A percentile compares a stretch with the other conserved stretches of the same genome.
Evolutionary conservation across 441 rosid genomes (phyloP).

Genomic region (Raphanus hybrid): DNA sequence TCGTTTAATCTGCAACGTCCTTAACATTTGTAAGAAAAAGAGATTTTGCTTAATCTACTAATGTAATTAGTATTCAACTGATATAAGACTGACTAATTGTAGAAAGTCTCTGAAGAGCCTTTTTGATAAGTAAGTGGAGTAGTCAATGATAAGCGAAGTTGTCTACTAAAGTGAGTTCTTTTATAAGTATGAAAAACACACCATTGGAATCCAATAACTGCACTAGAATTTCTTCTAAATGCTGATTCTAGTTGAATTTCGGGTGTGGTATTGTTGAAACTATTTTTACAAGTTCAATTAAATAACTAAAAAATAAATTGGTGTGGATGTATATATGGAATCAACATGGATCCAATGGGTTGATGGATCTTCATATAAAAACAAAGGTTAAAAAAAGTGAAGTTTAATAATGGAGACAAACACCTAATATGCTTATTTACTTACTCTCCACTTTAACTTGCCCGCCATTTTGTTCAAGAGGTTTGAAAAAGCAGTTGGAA

Average conservation of each 20-base stretch:
- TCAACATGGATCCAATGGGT: neutral
- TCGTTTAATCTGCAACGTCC: conserved; percentile 41
- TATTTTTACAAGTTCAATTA: neutral
- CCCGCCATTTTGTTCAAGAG: conserved; percentile 32
- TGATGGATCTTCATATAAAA: conserved; percentile 1
- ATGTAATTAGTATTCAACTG: neutral
- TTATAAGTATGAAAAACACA: conserved; percentile 22
- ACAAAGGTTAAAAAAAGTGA: neutral
- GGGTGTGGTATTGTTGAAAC: neutral
- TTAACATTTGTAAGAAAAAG: neutral
- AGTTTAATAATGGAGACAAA: conserved; percentile 35
- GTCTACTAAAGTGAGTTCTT: conserved; percentile 29
- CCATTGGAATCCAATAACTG: conserved; percentile 41
- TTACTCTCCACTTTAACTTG: conserved; percentile 40
- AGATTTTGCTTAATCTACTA: neutral
- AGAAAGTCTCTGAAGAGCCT: conserved; percentile 22
- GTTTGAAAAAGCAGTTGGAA: conserved; percentile 31
- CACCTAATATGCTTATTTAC: conserved; percentile 28
- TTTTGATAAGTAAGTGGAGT: conserved; percentile 43
- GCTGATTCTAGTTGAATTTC: neutral
- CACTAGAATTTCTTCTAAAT: neutral
- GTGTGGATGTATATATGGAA: neutral
- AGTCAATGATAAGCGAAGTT: conserved; percentile 41
- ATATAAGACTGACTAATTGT: conserved; percentile 19
- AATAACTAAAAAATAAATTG: too few relatives aligned